phyloP scores from a whole-genome alignment of 2,329 filamentous ascomycete genomes.

The Penicillium janthinellum region DNA sequence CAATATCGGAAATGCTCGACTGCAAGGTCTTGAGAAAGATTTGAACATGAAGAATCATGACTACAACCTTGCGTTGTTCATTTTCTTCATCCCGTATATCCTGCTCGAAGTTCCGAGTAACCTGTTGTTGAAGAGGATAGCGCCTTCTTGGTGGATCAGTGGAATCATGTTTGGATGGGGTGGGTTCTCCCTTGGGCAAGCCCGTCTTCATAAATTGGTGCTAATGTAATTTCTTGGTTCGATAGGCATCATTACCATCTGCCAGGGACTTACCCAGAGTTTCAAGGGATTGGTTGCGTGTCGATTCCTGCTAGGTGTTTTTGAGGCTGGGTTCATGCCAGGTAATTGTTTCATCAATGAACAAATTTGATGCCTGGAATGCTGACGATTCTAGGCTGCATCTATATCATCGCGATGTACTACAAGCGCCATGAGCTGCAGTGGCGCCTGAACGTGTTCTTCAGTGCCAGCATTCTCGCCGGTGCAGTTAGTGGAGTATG shows the following conservation, averaged over 20 bases:
- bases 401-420: slow-evolving; percentile 43
- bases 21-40: slow-evolving; percentile 48
- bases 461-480: slow-evolving; percentile 41
- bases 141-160: slow-evolving; percentile 46
- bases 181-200: slow-evolving; percentile 16
- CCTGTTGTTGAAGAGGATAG: slow-evolving; percentile 47
- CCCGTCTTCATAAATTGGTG: background rate
- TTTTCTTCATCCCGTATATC: slow-evolving; percentile 52
- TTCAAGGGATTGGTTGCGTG: slow-evolving; percentile 44
- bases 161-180: slow-evolving; percentile 48
- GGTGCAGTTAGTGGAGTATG: slow-evolving; percentile 44
- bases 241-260: slow-evolving; percentile 46
- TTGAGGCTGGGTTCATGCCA: slow-evolving; percentile 44
- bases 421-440: slow-evolving; percentile 44
- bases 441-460: slow-evolving; percentile 41
- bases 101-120: slow-evolving; percentile 52
- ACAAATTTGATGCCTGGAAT: background rate
- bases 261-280: slow-evolving; percentile 44
- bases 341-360: slow-evolving; percentile 22
- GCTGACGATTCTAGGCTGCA: slow-evolving; percentile 26
- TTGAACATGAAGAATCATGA: slow-evolving; percentile 47
- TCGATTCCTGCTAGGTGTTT: slow-evolving; percentile 40
- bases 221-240: background rate
- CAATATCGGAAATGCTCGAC: slow-evolving; percentile 52
- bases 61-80: slow-evolving; percentile 47